phyloP scores from a whole-genome alignment of 2,329 filamentous ascomycete species.

The Corynespora cassiicola region DNA sequence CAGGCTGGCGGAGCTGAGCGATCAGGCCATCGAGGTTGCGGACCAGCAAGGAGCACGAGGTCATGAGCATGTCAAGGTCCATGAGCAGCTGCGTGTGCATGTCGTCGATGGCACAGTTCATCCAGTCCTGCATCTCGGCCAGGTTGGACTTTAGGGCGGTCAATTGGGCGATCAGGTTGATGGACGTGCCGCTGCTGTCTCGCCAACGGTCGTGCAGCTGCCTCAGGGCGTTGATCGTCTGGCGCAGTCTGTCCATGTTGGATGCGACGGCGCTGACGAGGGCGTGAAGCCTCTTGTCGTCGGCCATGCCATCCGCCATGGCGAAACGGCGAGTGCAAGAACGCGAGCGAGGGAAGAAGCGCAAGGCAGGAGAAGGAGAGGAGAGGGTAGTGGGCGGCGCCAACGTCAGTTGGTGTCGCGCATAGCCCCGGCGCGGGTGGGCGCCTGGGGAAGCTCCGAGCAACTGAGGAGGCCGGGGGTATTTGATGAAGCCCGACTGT shows the following conservation, averaged over 20 bases:
- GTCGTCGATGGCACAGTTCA: conserved; percentile 39
- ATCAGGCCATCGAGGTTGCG: conserved; percentile 35
- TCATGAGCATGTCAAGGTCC: conserved; percentile 40
- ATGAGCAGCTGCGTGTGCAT: conserved; percentile 43
- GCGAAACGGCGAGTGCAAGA: conserved; percentile 15
- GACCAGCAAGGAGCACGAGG: conserved; percentile 36
- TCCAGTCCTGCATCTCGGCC: conserved; percentile 42
- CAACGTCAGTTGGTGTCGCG: conserved; percentile 16
- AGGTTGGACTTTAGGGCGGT: conserved; percentile 42
- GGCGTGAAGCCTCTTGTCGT: conserved; percentile 37
- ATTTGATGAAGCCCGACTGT: not conserved
- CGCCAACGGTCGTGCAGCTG: conserved; percentile 43
- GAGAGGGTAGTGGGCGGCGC: conserved; percentile 9
- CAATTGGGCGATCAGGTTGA: conserved; percentile 45
- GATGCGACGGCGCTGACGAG: conserved; percentile 33
- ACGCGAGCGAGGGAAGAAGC: too few relatives aligned
- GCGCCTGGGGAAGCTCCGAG: conserved; percentile 8
- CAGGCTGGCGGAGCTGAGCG: conserved; percentile 32
- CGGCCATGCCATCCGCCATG: conserved; percentile 29
- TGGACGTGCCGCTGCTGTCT: conserved; percentile 35
- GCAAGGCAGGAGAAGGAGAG: conserved; percentile 2
- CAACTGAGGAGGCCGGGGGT: not conserved
- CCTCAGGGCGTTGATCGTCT: conserved; percentile 38
- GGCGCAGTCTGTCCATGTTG: conserved; percentile 39
- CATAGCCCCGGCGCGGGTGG: conserved; percentile 13